These are phyloP conservation scores for Cladosporium cucumerinum DNA, from an alignment of 2,329 filamentous ascomycete genomes.

Conservation along the genomic window DNA sequence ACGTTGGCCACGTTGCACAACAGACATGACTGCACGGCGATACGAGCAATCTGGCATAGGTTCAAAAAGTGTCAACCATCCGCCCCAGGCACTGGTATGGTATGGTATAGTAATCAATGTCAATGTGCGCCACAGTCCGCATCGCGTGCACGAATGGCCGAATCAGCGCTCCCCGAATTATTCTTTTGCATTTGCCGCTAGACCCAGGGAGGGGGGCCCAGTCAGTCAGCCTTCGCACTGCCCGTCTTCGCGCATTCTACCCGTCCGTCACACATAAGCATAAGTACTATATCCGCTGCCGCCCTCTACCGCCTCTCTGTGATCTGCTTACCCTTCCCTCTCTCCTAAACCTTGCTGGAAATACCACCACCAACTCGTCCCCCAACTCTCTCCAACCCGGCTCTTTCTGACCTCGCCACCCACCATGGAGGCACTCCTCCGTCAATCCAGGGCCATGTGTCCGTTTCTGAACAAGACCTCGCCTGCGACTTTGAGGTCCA, in stretches of 20 bases:
- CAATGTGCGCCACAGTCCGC: background rate
- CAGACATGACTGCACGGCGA: background rate
- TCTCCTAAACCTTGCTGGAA: background rate
- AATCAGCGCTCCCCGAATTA: background rate
- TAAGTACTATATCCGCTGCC: conserved; percentile 8
- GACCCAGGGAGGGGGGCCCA: conserved; percentile 7
- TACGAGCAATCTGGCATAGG: background rate
- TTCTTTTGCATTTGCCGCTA: conserved; percentile 12
- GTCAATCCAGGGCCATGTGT: conserved; percentile 94
- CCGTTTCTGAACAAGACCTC: conserved; percentile 95
- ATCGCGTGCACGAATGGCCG: background rate
- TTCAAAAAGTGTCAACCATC: background rate
- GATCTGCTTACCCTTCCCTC: background rate
- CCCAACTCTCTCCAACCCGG: background rate
- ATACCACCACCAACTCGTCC: background rate
- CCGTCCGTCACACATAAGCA: conserved; percentile 17
- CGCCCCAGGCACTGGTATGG: background rate
- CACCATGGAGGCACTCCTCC: conserved; percentile 86
- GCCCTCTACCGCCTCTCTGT: background rate
- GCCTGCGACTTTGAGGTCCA: conserved; percentile 81
- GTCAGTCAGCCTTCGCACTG: conserved; percentile 1
- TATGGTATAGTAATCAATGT: background rate
- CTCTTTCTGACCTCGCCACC: conserved; percentile 11
- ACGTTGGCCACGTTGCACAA: background rate
- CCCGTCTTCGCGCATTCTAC: conserved; percentile 7